A percentile compares a stretch with the other conserved stretches of the same genome.
Evolutionary conservation across 1,139 yeast genomes (phyloP).

Genomic region (Suhomyces maxii): DNA sequence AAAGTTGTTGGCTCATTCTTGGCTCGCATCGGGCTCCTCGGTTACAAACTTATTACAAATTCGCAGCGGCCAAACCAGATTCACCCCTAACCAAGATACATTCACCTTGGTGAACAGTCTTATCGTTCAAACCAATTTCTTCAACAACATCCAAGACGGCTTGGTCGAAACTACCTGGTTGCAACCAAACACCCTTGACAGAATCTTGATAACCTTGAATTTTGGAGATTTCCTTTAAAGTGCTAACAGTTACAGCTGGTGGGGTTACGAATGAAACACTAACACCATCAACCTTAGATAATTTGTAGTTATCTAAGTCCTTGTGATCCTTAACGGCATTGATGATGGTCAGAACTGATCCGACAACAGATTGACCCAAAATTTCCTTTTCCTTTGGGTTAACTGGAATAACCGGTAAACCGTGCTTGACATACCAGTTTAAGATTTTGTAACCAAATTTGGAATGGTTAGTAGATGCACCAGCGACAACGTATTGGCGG

Average conservation of each 20-base stretch:
- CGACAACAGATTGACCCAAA: constrained; percentile 43
- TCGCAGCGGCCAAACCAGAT: constrained; percentile 35
- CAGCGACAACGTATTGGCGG: constrained; percentile 66
- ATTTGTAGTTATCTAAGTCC: constrained; percentile 27
- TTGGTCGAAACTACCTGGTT: constrained; percentile 72
- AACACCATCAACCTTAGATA: constrained; percentile 40
- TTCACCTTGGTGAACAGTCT: constrained; percentile 57
- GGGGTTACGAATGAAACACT: constrained; percentile 73
- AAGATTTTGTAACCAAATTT: constrained; percentile 75
- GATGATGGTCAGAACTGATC: constrained; percentile 36
- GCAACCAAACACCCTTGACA: constrained; percentile 73
- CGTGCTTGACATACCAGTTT: constrained; percentile 62
- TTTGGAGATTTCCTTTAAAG: constrained; percentile 44
- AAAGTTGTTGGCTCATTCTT: too few species aligned
- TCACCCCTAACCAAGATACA: constrained; percentile 75
- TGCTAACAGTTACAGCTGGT: constrained; percentile 54
- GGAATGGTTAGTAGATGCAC: constrained; percentile 65
- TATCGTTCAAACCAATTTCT: constrained; percentile 41
- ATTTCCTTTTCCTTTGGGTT: constrained; percentile 57
- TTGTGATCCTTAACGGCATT: constrained; percentile 23
- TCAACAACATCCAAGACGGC: constrained; percentile 48
- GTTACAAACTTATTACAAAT: constrained; percentile 6
- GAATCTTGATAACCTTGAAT: constrained; percentile 29
- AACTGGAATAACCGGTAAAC: constrained; percentile 64
- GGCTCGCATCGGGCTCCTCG: not conserved